Base-by-base conservation (phyloP, 2,329 filamentous ascomycete species). In the Aspergillus clavatus region DNA sequence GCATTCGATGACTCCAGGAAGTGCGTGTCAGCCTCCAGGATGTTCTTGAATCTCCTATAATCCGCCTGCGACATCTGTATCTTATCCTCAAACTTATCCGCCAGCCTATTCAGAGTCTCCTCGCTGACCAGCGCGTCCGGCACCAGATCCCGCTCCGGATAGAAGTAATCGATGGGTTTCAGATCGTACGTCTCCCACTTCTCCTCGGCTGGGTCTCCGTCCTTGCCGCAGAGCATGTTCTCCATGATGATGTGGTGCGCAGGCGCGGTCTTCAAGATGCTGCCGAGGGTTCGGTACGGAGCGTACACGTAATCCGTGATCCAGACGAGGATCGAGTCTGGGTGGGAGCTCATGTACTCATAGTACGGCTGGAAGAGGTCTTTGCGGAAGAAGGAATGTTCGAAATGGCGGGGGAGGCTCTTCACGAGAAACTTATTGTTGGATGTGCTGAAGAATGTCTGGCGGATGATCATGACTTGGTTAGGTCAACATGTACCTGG, bases 191-290 rank as follows among this genome's bases (percentile, higher is more conserved):
- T 81, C 59, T 88, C 81, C 84, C 84, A 89, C 14, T 72, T 66
- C 37, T 71, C 61, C 44, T 69, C 59, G 37, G 65, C 61, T 7
- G 59, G 58, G 43, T 72, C 69, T 10, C 70, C 65, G 11, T 72
- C 70, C 50, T 80, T 75, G 1, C 84, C 84, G 50, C 78, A 80
- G 19, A 87, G 69, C 2, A 87, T 72, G 58, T 89, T 89, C 62
- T 88, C 85, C 86, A 89, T 89, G 56, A 89, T 74, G 48, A 89
- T 84, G 58, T 88, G 84, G 53, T 87, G 84, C 1, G 79, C 80
- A 0, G 86, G 84, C 0, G 82, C 79, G 1, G 76, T 66, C 4
- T 82, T 76, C 0, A 87, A 53, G 0, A 81, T 55, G 1, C 77
- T 74, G 1, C 84, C 85, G 1, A 89, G 58, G 0, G 81, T 80